Conservation (phyloP, 306 rosid genomes). For the Quercus engelmannii region DNA sequence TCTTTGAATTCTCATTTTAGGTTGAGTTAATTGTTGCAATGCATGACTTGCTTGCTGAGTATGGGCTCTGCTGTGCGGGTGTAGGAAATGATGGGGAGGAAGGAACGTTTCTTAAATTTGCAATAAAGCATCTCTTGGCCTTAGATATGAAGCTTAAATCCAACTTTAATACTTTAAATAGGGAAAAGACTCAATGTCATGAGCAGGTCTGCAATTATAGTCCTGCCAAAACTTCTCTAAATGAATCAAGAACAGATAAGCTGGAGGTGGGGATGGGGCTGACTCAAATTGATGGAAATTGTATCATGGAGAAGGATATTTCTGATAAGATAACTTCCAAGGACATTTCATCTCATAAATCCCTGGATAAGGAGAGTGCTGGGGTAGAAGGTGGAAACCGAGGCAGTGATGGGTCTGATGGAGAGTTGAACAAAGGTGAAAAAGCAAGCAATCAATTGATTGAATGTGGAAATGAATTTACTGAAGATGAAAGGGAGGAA, state of each 20-base stretch:
- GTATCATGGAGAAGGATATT: slow-evolving; percentile 39
- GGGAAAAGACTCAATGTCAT: slow-evolving; percentile 44
- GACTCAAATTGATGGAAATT: slow-evolving; percentile 39
- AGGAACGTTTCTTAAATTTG: slow-evolving; percentile 91
- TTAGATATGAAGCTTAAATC: slow-evolving; percentile 91
- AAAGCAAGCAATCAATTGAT: slow-evolving; percentile 39
- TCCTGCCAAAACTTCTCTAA: slow-evolving; percentile 39
- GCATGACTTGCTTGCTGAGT: slow-evolving; percentile 94
- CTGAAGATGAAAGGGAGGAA: slow-evolving; percentile 89
- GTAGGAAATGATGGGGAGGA: slow-evolving; percentile 80
- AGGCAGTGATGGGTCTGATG: slow-evolving; percentile 41
- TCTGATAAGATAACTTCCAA: slow-evolving; percentile 39
- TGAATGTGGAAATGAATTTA: slow-evolving; percentile 56
- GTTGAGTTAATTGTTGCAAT: slow-evolving; percentile 89
- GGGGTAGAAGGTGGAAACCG: slow-evolving; percentile 45
- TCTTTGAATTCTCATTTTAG: slow-evolving; percentile 42
- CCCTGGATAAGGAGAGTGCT: slow-evolving; percentile 38
- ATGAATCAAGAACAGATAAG: slow-evolving; percentile 43
- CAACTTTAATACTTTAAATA: slow-evolving; percentile 39
- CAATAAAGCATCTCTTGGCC: slow-evolving; percentile 89
- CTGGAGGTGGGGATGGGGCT: slow-evolving; percentile 42
- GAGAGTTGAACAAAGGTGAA: slow-evolving; percentile 39
- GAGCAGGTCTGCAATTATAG: slow-evolving; percentile 47
- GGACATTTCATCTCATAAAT: slow-evolving; percentile 34
- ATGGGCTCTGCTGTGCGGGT: slow-evolving; percentile 90